Evolutionary conservation across 345 rosid species (phyloP).

Genomic region (Citrus mangshanensis): DNA sequence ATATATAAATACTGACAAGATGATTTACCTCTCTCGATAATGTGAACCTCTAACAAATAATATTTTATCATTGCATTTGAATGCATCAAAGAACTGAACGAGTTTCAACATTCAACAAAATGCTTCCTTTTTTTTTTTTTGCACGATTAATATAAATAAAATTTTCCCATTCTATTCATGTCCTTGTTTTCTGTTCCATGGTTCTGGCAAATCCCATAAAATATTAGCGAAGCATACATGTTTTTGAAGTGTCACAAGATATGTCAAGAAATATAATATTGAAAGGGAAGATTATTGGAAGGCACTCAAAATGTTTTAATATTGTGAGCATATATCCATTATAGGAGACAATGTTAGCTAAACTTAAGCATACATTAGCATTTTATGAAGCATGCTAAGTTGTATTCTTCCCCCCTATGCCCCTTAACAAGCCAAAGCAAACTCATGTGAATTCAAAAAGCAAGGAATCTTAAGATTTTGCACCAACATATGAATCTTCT

Average conservation of each 20-base stretch:
- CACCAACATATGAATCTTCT: constrained; percentile 36
- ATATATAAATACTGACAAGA: no score
- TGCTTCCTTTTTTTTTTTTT: no score
- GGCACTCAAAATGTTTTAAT: constrained; percentile 23
- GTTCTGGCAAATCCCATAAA: no score
- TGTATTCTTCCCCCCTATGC: constrained; percentile 8
- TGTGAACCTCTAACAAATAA: no score
- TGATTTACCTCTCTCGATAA: no score
- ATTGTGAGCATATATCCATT: constrained; percentile 19
- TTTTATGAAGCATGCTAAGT: constrained; percentile 27
- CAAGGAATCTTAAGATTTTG: constrained; percentile 44
- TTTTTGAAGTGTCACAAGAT: neutral
- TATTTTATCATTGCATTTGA: no score
- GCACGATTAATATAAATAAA: no score
- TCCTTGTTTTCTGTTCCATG: no score
- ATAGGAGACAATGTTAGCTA: constrained; percentile 42
- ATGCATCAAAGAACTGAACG: no score
- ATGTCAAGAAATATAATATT: neutral
- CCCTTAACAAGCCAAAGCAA: constrained; percentile 13
- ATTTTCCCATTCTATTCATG: no score
- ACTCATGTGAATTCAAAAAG: constrained; percentile 28
- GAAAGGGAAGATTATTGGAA: constrained; percentile 17
- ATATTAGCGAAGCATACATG: neutral
- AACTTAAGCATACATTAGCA: constrained; percentile 17
- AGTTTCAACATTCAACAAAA: no score